Evolutionary conservation across 257 asterid genomes (phyloP), one percentile per base, ranked within the genome.

Genomic region (Sherardia arvensis): DNA sequence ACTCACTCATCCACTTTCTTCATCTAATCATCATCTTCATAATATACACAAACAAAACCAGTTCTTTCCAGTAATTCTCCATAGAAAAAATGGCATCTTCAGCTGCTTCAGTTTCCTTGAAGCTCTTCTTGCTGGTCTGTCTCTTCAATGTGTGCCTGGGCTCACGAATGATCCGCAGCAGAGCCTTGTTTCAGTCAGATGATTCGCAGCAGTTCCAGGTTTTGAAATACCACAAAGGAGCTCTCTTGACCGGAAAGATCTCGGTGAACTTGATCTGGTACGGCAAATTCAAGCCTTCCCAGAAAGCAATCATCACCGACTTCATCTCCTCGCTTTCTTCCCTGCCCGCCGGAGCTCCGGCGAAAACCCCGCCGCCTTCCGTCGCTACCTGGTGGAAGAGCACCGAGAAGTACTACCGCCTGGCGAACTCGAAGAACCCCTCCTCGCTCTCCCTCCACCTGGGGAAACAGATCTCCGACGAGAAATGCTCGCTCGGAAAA

Each of bases 341-440:
- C 11, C 57, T 71, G 9, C 74, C 20, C 21, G 74, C 51, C 51
- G 51, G 40, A 68, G 59, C 30, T 36, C 74, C 68, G 18, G 26
- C 3, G 22, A 36, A n/a, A 47, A 29, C n/a, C 11, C 51, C 78
- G 23, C 72, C 71, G 59, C 85, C 78, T 17, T 80, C 85, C 1
- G 82, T 80, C 3, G 75, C 74, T 66, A 65, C 78, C 20, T 80
- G 85, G 85, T 80, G 82, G 82, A 71, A 80, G 49, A 53, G 70
- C 61, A 71, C 79, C 6, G 83, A 74, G 69, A 80, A 69, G 9
- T 80, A 80, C 66, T 72, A 71, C 62, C 67, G 66, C 14, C 38
- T 70, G 54, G 51, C 68, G 47, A 77, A 74, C 30, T 47, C 81
- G 59, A 77, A 69, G 71, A 80, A 70, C 43, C 60, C 72, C 15